Evolutionary conservation across 2,329 filamentous ascomycete genomes (phyloP), one percentile per base, ranked within the genome.

Genomic region (Teratosphaeria destructans): DNA sequence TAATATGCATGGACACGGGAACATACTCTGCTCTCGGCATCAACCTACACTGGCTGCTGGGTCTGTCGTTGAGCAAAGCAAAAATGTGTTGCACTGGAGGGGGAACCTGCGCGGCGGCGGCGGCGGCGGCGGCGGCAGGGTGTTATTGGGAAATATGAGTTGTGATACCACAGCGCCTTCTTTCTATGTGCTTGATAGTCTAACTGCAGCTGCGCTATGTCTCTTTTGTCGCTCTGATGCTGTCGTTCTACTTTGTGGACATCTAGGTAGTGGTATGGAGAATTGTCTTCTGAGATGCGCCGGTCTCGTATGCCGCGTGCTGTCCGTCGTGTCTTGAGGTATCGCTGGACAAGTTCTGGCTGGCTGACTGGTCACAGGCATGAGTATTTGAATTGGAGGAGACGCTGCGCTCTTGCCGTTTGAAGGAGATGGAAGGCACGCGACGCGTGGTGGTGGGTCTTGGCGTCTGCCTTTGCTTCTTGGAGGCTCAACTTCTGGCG

Each of bases 91-190:
- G 62, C 52, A 52, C 37, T 49, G 57, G 29, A 52, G 54, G 37
- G 37, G 59, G 35, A 26, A n/a, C 32, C n/a, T 16, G 58, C 32
- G 54, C 7, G 57, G 59, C 26, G 59, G 55, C 56, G 49, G 56
- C n/a, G n/a, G 54, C 7, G 57, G 59, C 26, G 59, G 55, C 47
- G 53, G 27, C 19, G 27, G 10, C 14, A 8, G 53, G 53, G 12
- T 16, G 32, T 27, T 37, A 47, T 29, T 59, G 47, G 32, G 52
- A 57, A 39, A 29, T 35, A 35, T 59, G 60, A 60, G 61, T 68
- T 68, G 66, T 67, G 67, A 70, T 70, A 70, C 67, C 67, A 68
- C 60, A 67, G 67, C 67, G 67, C 63, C 63, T 65, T 64, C 57
- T 55, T 64, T 64, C 60, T 62, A 58, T 65, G 58, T 64, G 43